Conservation (phyloP, 352 stramenopile species). For the Pythium periplocum region DNA sequence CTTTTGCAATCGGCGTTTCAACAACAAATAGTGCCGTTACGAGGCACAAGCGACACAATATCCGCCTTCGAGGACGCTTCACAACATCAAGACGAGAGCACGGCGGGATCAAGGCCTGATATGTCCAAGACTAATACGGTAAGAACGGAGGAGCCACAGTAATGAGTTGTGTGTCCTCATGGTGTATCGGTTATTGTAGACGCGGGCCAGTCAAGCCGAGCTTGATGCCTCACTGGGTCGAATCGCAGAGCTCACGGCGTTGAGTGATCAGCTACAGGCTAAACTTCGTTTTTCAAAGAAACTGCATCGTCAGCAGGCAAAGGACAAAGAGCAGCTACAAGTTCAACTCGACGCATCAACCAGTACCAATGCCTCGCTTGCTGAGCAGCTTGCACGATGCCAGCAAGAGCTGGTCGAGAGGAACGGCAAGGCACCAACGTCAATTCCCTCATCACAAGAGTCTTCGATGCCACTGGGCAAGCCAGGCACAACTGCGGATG, state of each 20-base stretch:
- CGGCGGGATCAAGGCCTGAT: too few species aligned
- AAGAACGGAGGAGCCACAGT: too few species aligned
- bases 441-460: too few species aligned
- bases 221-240: constrained; percentile 14
- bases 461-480: too few species aligned
- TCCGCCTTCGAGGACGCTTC: too few species aligned
- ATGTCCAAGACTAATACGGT: too few species aligned
- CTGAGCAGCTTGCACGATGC: constrained; percentile 6
- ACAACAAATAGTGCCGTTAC: too few species aligned
- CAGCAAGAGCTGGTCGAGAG: constrained; percentile 10
- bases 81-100: too few species aligned
- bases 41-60: too few species aligned
- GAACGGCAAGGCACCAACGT: neutral
- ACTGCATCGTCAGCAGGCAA: constrained; percentile 14
- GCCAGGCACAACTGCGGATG: constrained; percentile 5
- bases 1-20: too few species aligned
- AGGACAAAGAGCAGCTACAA: constrained; percentile 19
- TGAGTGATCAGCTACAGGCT: constrained; percentile 25
- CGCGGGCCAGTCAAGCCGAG: neutral
- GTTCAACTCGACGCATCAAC: constrained; percentile 16
- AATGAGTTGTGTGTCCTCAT: too few species aligned
- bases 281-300: constrained; percentile 21
- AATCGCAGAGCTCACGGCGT: constrained; percentile 18
- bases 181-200: too few species aligned
- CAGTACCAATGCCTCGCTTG: constrained; percentile 15